These are phyloP conservation scores for Colletotrichum spaethianum DNA, from an alignment of 2,329 filamentous ascomycete genomes.

Conservation along the genomic window DNA sequence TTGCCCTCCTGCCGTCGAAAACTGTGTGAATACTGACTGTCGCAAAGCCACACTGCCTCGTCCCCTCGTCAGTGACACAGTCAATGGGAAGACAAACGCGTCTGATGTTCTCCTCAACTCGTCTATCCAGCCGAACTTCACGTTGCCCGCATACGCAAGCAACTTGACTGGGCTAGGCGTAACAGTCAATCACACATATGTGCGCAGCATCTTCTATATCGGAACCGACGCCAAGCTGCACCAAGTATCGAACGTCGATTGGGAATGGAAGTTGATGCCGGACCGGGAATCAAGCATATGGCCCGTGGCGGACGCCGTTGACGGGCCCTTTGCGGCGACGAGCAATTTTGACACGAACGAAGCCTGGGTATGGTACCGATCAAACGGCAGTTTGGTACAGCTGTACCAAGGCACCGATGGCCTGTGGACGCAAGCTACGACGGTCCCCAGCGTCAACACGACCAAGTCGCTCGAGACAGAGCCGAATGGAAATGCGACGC, in stretches of 20 bases:
- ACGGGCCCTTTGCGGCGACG: constrained; percentile 49
- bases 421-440: constrained; percentile 48
- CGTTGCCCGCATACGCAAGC: constrained; percentile 17
- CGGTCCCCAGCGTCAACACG: constrained; percentile 46
- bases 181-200: constrained; percentile 46
- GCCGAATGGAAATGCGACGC: constrained; percentile 10
- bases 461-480: constrained; percentile 37
- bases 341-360: constrained; percentile 45
- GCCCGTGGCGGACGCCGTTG: constrained; percentile 50
- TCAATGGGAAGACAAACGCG: constrained; percentile 22
- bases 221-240: constrained; percentile 54
- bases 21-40: constrained; percentile 37
- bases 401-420: constrained; percentile 48
- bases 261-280: constrained; percentile 47
- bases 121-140: constrained; percentile 19
- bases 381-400: constrained; percentile 50
- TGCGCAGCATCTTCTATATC: constrained; percentile 52
- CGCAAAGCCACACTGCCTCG: constrained; percentile 51
- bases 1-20: too few species aligned
- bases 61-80: constrained; percentile 44
- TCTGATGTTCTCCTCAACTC: constrained; percentile 22
- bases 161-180: constrained; percentile 7
- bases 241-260: constrained; percentile 47
- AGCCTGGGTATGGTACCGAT: constrained; percentile 53
- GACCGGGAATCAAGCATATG: constrained; percentile 46